Conservation (phyloP, 2,329 filamentous ascomycete genomes). For the Aspergillus pseudoviridinutans region DNA sequence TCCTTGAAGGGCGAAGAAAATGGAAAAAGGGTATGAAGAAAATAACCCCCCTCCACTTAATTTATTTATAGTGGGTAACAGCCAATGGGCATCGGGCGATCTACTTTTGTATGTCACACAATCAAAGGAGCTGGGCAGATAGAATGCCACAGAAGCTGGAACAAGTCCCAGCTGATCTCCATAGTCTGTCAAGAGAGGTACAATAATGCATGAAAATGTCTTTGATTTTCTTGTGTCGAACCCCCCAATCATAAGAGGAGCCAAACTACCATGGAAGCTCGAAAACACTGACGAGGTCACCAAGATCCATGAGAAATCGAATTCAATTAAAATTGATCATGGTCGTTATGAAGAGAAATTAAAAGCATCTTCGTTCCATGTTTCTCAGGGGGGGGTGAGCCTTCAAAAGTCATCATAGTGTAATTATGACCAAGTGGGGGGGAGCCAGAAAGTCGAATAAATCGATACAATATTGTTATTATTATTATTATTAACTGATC, state of each 20-base stretch:
- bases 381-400: not conserved
- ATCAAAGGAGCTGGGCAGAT: conserved; percentile 16
- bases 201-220: not conserved
- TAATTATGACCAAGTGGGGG: conserved; percentile 15
- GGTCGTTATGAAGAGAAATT: not conserved
- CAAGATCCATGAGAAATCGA: not conserved
- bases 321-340: not conserved
- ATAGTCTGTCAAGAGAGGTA: not conserved
- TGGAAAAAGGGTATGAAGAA: not conserved
- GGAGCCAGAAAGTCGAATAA: conserved; percentile 9
- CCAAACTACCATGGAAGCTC: not conserved
- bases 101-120: conserved; percentile 20
- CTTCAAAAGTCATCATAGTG: not conserved
- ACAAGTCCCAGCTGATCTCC: not conserved
- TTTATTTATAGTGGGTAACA: conserved; percentile 19
- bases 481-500: conserved; percentile 7
- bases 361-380: not conserved
- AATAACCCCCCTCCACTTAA: conserved; percentile 2
- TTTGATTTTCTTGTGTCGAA: not conserved
- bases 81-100: conserved; percentile 18
- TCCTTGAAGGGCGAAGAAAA: not conserved
- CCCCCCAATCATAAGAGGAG: not conserved
- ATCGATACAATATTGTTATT: not conserved
- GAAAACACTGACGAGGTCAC: not conserved
- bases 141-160: conserved; percentile 15